Evolutionary conservation across 1,139 yeast species (phyloP).

Genomic region (Yamadazyma atmosphaerica): DNA sequence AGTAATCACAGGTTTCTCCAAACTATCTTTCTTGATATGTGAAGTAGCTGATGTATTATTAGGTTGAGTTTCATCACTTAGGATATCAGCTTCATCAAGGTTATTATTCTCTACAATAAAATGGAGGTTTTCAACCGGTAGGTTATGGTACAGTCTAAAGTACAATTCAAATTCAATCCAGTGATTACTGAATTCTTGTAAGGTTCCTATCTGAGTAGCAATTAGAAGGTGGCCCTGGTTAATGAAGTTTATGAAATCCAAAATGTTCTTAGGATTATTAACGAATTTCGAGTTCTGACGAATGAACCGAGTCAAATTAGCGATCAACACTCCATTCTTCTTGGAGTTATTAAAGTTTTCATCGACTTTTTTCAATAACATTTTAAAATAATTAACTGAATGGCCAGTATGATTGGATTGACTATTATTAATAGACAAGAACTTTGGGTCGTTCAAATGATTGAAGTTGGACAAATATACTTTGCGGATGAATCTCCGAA

Average conservation of each 20-base stretch:
- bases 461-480: constrained; percentile 41
- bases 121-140: constrained; percentile 2
- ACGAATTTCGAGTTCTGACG: constrained; percentile 44
- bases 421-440: constrained; percentile 23
- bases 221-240: constrained; percentile 30
- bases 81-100: background rate
- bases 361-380: constrained; percentile 36
- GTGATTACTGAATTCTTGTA: constrained; percentile 34
- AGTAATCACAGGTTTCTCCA: constrained; percentile 19
- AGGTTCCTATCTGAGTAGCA: constrained; percentile 23
- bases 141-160: constrained; percentile 32
- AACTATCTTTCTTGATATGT: constrained; percentile 14
- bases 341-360: constrained; percentile 46
- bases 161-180: constrained; percentile 41
- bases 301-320: constrained; percentile 50
- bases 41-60: constrained; percentile 2
- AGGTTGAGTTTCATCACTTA: constrained; percentile 5
- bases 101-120: background rate
- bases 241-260: constrained; percentile 41
- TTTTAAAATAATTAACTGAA: constrained; percentile 26
- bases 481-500: constrained; percentile 47
- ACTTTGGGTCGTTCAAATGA: constrained; percentile 42
- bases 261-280: constrained; percentile 34
- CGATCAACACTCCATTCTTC: constrained; percentile 53
- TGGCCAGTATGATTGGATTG: constrained; percentile 2